Conservation (phyloP, 305 asterid species). For the Solanum chacoense region DNA sequence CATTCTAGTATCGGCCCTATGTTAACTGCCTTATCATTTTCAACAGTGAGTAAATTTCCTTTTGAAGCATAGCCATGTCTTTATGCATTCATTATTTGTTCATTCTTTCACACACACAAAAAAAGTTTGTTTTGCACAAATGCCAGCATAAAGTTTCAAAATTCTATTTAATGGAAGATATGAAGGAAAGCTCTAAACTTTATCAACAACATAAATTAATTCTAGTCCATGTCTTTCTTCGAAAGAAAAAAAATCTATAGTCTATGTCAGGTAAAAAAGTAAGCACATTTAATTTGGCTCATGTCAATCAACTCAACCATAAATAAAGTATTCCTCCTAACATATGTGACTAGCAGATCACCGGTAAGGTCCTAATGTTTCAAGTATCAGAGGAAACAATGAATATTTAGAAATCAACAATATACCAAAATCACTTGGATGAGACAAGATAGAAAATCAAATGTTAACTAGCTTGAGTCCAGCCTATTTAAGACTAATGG, state of each 20-base stretch:
- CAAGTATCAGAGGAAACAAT: background rate
- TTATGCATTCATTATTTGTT: background rate
- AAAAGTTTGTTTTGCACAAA: background rate
- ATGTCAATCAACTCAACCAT: background rate
- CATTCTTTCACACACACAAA: background rate
- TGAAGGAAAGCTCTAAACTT: background rate
- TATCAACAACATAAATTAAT: background rate
- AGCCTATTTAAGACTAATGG: background rate
- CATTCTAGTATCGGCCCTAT: background rate
- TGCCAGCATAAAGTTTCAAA: background rate
- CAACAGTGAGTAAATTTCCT: background rate
- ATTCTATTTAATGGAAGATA: background rate
- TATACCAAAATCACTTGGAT: background rate
- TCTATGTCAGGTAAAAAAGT: background rate
- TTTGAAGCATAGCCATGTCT: background rate
- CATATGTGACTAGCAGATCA: background rate
- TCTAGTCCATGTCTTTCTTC: background rate
- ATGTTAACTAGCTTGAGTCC: background rate
- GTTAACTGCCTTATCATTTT: background rate
- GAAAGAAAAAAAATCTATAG: background rate
- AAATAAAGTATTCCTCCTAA: background rate
- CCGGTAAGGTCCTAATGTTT: background rate
- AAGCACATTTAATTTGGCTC: background rate
- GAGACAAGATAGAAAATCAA: background rate
- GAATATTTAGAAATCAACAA: background rate